phyloP scores from a whole-genome alignment of 352 stramenopile genomes.

The Globisporangium yorkense region DNA sequence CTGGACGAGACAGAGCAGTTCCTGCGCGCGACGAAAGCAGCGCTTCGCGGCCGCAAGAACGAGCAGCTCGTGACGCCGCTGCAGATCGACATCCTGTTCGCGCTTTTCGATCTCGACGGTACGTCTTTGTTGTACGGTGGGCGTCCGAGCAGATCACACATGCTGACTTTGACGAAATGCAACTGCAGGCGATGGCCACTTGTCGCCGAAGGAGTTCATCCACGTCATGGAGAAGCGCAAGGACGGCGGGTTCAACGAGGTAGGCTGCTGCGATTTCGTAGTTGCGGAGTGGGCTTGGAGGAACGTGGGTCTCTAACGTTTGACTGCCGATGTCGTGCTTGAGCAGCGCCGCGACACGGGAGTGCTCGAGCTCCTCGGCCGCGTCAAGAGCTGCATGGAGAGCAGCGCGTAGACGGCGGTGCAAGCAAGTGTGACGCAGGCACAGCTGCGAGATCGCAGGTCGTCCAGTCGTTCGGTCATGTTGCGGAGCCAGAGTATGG shows the following conservation, averaged over 20 bases:
- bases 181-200: conserved; percentile 51
- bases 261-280: conserved; percentile 13
- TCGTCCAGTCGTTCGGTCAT: neutral
- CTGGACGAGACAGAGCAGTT: conserved; percentile 59
- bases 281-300: no score
- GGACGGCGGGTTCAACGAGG: conserved; percentile 76
- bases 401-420: conserved; percentile 11
- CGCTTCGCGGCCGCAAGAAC: conserved; percentile 48
- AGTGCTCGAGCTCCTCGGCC: conserved; percentile 56
- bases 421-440: no score
- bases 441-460: no score
- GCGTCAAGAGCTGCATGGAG: conserved; percentile 65
- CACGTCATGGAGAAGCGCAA: conserved; percentile 85
- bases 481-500: conserved; percentile 54
- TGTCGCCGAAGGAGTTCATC: conserved; percentile 81
- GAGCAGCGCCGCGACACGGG: conserved; percentile 68
- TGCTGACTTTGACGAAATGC: neutral
- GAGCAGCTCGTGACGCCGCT: conserved; percentile 61
- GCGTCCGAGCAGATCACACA: no score
- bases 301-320: neutral
- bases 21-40: conserved; percentile 59
- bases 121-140: neutral
- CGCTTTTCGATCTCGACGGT: conserved; percentile 80
- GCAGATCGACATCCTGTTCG: conserved; percentile 84
- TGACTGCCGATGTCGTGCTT: neutral